A percentile compares a stretch with the other conserved stretches of the same genome.
Evolutionary conservation across 2,329 filamentous ascomycete species (phyloP).

Genomic region (Colletotrichum karsti): DNA sequence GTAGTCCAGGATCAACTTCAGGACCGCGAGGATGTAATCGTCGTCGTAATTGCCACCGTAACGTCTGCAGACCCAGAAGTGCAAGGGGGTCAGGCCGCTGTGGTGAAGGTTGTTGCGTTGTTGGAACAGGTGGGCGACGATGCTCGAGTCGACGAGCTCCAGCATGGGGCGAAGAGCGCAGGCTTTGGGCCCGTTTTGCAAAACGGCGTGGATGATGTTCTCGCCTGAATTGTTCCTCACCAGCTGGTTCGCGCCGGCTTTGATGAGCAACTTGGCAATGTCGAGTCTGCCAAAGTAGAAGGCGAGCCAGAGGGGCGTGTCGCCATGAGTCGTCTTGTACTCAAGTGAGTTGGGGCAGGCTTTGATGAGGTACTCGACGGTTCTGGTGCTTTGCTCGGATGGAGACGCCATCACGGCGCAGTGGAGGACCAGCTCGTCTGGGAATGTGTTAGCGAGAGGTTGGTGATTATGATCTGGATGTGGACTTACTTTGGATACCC

Average conservation of each 20-base stretch:
- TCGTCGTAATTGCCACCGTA: constrained; percentile 8
- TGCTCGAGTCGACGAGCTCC: constrained; percentile 63
- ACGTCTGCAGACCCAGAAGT: constrained; percentile 65
- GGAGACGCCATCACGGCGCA: constrained; percentile 63
- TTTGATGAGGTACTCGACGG: constrained; percentile 74
- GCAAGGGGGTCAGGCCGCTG: constrained; percentile 70
- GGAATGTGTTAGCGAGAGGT: background rate
- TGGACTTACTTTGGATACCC: constrained; percentile 61
- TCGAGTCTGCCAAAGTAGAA: constrained; percentile 63
- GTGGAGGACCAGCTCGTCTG: constrained; percentile 72
- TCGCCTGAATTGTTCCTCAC: constrained; percentile 66
- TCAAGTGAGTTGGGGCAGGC: constrained; percentile 70
- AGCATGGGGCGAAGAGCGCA: constrained; percentile 57
- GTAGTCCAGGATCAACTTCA: constrained; percentile 61
- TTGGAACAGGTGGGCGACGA: constrained; percentile 65
- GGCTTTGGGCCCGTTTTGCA: constrained; percentile 40
- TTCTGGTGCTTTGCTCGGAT: constrained; percentile 50
- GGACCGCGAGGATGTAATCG: constrained; percentile 46
- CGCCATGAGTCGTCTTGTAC: constrained; percentile 62
- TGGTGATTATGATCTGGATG: too few species aligned
- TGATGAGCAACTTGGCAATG: constrained; percentile 68
- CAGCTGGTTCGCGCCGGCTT: constrained; percentile 75
- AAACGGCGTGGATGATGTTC: constrained; percentile 74
- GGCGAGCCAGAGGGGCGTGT: constrained; percentile 76
- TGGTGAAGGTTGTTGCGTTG: constrained; percentile 63